A percentile compares a stretch with the other conserved stretches of the same genome.
These are phyloP conservation scores for Hymenoscyphus occultus DNA, from an alignment of 2,329 filamentous ascomycete species.

Conservation along the genomic window DNA sequence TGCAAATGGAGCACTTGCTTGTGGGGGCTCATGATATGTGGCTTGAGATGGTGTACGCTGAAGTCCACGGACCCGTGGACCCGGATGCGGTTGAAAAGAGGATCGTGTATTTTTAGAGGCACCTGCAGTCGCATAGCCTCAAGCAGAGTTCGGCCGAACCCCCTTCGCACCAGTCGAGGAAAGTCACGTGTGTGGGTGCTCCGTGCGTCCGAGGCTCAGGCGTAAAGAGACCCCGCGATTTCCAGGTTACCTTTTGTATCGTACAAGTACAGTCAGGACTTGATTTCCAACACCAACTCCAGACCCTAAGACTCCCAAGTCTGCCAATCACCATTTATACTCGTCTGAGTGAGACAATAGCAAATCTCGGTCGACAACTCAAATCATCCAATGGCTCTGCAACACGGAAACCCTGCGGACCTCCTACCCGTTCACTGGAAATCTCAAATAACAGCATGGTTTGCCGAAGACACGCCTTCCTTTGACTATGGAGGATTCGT, in stretches of 20 bases:
- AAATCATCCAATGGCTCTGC: constrained; percentile 29
- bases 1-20: neutral
- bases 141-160: neutral
- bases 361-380: neutral
- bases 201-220: neutral
- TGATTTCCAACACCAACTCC: neutral
- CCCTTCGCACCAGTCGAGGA: neutral
- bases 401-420: constrained; percentile 60
- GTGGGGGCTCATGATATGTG: neutral
- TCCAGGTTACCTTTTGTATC: neutral
- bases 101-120: neutral
- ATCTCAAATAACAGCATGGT: constrained; percentile 75
- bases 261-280: neutral
- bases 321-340: neutral
- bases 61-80: neutral
- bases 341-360: neutral
- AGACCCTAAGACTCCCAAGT: neutral
- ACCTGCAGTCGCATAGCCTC: neutral
- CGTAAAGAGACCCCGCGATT: neutral
- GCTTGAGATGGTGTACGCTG: neutral
- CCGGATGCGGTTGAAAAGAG: neutral
- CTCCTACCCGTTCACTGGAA: constrained; percentile 86
- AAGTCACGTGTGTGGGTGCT: neutral
- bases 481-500: constrained; percentile 98
- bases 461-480: constrained; percentile 92